Evolutionary conservation across 2,329 filamentous ascomycete species (phyloP), one percentile per base, ranked within the genome.

Genomic region (Phialophora macrospora): DNA sequence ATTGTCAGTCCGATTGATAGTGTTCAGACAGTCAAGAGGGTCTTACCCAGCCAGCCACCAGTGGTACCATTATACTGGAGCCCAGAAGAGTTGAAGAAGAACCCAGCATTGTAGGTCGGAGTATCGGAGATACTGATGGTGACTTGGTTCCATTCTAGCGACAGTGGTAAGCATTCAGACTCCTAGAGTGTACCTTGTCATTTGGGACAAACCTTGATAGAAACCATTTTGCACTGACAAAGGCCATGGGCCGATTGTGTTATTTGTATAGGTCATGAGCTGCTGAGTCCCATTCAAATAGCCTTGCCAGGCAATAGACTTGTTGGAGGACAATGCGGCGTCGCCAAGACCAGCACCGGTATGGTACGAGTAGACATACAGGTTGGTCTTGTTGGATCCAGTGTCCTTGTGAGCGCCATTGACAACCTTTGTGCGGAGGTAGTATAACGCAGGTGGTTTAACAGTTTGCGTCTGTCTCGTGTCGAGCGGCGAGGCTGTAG

Each of bases 291-390:
- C 67, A 34, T 72, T 72, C 51, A 72, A 55, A 44, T 70, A 72
- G 52, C 63, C 68, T 32, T 68, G 62, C 70, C 63, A 65, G 22
- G 69, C 70, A 30, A 20, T 49, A 8, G 64, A 62, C 44, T 62
- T 62, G 64, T 69, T 67, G 12, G 67, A 58, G 12, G 63, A 64
- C 11, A 71, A 61, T 17, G 62, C 70, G 8, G 69, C 71, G 58
- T 66, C 66, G 26, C 70, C 70, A 5, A 71, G 64, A 20, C 70
- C 71, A 20, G 71, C 70, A 48, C 71, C 71, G n/a, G 71, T 72
- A 60, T 72, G 71, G 51, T 71, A 68, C 17, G 68, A 70, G 61
- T 67, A 68, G n/a, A 72, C 38, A 51, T 62, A 72, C 30, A 72
- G 56, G 20, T 62, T 57, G 51, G 67, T 59, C 64, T 72, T 72